phyloP scores from a whole-genome alignment of 73 alveolate species.

The Loxodes magnus region DNA sequence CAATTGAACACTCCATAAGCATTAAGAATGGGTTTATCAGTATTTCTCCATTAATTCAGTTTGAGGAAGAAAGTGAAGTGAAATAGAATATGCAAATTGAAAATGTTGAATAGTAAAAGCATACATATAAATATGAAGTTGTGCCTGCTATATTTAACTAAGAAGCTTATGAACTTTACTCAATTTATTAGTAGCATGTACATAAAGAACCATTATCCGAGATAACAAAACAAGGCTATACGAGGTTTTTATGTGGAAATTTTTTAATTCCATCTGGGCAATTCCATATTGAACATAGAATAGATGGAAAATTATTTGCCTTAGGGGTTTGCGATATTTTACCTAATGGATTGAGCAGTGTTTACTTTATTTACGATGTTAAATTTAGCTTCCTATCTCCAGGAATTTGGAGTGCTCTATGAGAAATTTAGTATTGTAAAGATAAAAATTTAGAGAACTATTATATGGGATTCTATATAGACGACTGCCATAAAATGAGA shows the following conservation, averaged over 20 bases:
- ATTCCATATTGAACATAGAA: constrained; percentile 81
- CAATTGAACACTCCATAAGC: no score
- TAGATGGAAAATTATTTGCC: constrained; percentile 85
- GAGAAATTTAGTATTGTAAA: constrained; percentile 81
- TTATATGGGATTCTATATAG: constrained; percentile 70
- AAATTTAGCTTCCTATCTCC: constrained; percentile 61
- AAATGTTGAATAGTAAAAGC: neutral
- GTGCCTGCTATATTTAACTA: constrained; percentile 27
- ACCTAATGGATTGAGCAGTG: constrained; percentile 50
- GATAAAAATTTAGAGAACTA: constrained; percentile 43
- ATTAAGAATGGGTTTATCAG: neutral
- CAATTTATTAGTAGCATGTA: constrained; percentile 32
- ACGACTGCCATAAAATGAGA: constrained; percentile 39
- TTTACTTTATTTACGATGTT: constrained; percentile 83
- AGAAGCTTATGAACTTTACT: constrained; percentile 38
- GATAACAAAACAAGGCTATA: constrained; percentile 15
- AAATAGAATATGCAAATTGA: neutral
- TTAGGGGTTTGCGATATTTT: constrained; percentile 76
- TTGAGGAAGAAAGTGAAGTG: neutral
- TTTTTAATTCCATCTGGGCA: constrained; percentile 48
- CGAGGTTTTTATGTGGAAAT: constrained; percentile 29
- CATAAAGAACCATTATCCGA: constrained; percentile 31
- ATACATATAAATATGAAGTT: neutral
- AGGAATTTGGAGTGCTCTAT: constrained; percentile 78
- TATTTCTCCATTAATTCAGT: no score